Evolutionary conservation across 345 rosid genomes (phyloP).

Genomic region (Eucalyptus albens): DNA sequence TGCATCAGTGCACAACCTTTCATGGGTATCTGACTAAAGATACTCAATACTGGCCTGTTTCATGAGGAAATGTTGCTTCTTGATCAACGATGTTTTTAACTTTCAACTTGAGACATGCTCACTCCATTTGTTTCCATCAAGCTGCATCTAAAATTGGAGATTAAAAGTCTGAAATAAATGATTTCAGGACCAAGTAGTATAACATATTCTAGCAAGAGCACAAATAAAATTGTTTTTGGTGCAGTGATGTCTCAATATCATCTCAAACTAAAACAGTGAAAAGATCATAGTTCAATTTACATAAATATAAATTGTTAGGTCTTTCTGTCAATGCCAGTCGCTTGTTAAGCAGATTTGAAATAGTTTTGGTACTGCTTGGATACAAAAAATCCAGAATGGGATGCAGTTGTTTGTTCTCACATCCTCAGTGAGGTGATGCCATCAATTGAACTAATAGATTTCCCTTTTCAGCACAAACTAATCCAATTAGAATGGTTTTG

Average conservation of each 20-base stretch:
- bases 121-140: neutral
- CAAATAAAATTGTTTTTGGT: neutral
- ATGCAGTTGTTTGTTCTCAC: slow-evolving; percentile 91
- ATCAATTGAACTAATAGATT: neutral
- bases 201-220: neutral
- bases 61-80: neutral
- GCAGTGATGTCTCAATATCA: neutral
- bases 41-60: neutral
- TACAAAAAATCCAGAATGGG: slow-evolving; percentile 95
- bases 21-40: neutral
- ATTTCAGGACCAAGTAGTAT: neutral
- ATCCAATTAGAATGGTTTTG: neutral
- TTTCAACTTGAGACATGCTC: neutral
- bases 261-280: neutral
- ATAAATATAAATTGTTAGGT: slow-evolving; percentile 16
- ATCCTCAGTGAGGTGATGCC: slow-evolving; percentile 61
- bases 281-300: neutral
- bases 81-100: neutral
- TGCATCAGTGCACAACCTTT: neutral
- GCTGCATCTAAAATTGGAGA: neutral
- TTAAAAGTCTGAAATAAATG: neutral
- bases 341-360: slow-evolving; percentile 82
- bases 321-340: slow-evolving; percentile 92
- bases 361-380: slow-evolving; percentile 83
- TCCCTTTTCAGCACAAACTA: neutral